Percentiles rank a stretch among this genome's conserved stretches.
These are phyloP conservation scores for Triticum monococcum DNA, from an alignment of 176 grass and related monocot species.

Conservation along the genomic window DNA sequence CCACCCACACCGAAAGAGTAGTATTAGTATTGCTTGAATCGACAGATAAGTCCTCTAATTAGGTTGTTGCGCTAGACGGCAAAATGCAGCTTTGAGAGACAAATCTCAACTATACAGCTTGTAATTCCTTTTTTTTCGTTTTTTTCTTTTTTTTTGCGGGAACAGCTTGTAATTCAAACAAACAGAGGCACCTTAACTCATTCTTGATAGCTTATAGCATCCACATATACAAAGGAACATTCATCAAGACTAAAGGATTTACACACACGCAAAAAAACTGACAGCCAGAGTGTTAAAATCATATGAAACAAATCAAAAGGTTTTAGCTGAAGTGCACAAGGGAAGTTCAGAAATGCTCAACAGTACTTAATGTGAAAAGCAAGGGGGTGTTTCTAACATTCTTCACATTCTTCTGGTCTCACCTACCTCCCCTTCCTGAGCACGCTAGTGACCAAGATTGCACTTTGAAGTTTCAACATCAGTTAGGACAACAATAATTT, in stretches of 20 bases:
- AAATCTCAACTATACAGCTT: neutral
- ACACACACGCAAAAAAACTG: neutral
- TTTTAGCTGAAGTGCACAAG: neutral
- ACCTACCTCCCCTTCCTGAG: constrained; percentile 20
- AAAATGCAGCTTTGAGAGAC: neutral
- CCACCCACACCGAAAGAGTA: neutral
- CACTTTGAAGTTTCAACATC: constrained; percentile 38
- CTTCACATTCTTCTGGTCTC: constrained; percentile 8
- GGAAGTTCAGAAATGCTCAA: neutral
- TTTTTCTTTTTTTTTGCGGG: too few relatives aligned
- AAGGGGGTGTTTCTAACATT: neutral
- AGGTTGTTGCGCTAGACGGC: neutral
- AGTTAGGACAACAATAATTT: constrained; percentile 20
- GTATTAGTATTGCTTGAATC: neutral
- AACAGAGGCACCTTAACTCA: neutral
- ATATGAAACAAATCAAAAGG: neutral
- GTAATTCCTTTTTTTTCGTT: too few relatives aligned
- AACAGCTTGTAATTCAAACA: constrained; percentile 6
- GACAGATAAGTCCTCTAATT: constrained; percentile 1
- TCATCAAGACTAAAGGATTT: neutral
- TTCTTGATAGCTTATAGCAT: neutral
- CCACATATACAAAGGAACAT: neutral
- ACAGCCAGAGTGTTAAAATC: neutral
- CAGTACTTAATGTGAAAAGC: neutral
- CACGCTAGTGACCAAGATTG: constrained; percentile 42